Conservation (phyloP, 2,329 filamentous ascomycete genomes). For the Sporothrix mexicana region DNA sequence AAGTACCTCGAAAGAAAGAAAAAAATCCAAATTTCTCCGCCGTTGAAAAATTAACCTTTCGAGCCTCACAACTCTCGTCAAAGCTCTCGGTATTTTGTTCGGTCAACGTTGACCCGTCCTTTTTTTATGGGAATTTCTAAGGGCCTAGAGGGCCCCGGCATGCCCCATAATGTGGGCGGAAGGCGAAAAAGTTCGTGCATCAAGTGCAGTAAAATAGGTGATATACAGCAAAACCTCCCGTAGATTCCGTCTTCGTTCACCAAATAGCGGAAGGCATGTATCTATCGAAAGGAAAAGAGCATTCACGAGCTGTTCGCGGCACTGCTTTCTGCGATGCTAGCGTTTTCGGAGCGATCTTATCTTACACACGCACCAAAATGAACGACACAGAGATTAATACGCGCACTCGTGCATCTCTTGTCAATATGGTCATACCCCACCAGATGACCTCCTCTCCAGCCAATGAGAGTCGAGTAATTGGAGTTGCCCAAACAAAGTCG, state of each 20-base stretch:
- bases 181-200: background rate
- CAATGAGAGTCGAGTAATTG: background rate
- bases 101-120: background rate
- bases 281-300: too few species aligned
- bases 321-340: background rate
- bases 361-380: conserved; percentile 5
- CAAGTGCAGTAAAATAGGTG: background rate
- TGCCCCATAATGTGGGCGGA: conserved; percentile 14
- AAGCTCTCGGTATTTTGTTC: conserved; percentile 24
- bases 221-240: background rate
- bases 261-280: background rate
- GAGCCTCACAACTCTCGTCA: background rate
- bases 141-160: background rate
- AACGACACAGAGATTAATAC: conserved; percentile 10
- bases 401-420: background rate
- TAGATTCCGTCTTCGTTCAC: conserved; percentile 10
- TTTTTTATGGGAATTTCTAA: background rate
- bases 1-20: background rate
- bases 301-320: background rate
- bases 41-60: background rate
- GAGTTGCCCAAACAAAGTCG: background rate
- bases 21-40: background rate
- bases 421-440: background rate
- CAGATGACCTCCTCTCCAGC: background rate
- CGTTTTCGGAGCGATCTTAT: background rate